Evolutionary conservation across 164 flowering plant genomes (phyloP), one percentile per base, ranked within the genome.

Genomic region (Cinnamomum micranthum): DNA sequence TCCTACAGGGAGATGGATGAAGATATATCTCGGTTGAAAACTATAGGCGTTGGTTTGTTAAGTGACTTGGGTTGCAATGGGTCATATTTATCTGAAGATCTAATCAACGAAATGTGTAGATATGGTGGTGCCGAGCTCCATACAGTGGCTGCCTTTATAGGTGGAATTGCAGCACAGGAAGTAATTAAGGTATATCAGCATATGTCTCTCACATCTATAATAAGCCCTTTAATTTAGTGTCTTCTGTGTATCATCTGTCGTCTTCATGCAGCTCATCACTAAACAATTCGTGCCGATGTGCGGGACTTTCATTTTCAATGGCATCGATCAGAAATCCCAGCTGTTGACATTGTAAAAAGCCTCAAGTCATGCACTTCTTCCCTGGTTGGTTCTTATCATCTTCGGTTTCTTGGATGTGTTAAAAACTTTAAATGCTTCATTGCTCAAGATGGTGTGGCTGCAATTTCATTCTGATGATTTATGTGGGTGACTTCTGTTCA

Each of bases 121-220:
- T 95, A 82, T 78, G 99, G 98, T 79, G 98, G 92, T 65, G 85
- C 97, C n/a, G 99, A 95, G 88, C 97, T 95, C 67, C 99, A 93
- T 84, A 88, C 90, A 1, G 95, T 95, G 75, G 97, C 99, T 80
- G 93, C 99, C 65, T 85, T 89, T 50, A 82, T 90, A 68, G 99
- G 96, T 31, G 99, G 97, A 35, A 84, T 93, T 65, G 95, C 97
- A 35, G 92, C 99, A 22, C 98, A 95, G 73, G 97, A 95, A 88
- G 94, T 86, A 28, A 95, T 95, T 77, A 95, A 95, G 98, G 99
- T 93, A 59, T 31, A 31, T 31, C 35, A 31, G 35, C 0, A 4
- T 31, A 31, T 14, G 55, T 23, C 47, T 68, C 50, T 64, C 17
- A 19, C 50, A 12, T 15, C 27, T 13, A 50, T 65, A 62, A 17